Evolutionary conservation across 805 yeast species (phyloP), one percentile per base, ranked within the genome.

Genomic region (Candida sithepensis): DNA sequence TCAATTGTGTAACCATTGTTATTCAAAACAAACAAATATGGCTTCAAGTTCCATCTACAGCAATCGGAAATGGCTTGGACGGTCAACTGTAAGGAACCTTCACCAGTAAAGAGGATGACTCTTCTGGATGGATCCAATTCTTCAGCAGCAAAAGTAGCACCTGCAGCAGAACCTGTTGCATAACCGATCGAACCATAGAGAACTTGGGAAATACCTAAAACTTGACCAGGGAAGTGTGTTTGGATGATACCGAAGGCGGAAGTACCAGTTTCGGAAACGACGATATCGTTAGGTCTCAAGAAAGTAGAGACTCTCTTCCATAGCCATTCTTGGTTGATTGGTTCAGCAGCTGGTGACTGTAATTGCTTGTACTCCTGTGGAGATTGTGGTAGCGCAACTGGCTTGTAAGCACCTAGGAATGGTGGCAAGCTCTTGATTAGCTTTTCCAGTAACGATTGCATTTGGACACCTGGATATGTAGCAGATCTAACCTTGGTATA

Each of bases 1-100:
- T 80, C 85, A 59, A 80, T 81, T 60, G 86, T 80, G 70, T 81
- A 81, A 66, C 86, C 86, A 59, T 75, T 77, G 67, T 81, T 81
- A 71, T 81, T 81, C 63, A 81, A 72, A 30, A 81, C 80, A 61
- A 80, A 81, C 61, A 81, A 69, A 70, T 80, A 80, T 62, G 85
- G 85, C 51, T 72, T 78, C 61, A 77, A 70, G 47, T 73, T 72
- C 80, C 81, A 76, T 67, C 79, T 76, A 61, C 78, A 70, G 81
- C 80, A 77, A 49, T 84, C 79, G 49, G 84, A 78, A 64, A 81
- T 78, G 68, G 81, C 84, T 69, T 80, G 84, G 21, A 78, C 84
- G n/a, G 86, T 79, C 65, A 80, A 73, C 68, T 81, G 85, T 59
- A 81, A 71, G 43, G 86, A 81, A 66, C 85, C 85, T 65, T 81